These are phyloP conservation scores for Apostasia shenzhenica DNA, from an alignment of 106 monocot genomes.

Conservation along the genomic window DNA sequence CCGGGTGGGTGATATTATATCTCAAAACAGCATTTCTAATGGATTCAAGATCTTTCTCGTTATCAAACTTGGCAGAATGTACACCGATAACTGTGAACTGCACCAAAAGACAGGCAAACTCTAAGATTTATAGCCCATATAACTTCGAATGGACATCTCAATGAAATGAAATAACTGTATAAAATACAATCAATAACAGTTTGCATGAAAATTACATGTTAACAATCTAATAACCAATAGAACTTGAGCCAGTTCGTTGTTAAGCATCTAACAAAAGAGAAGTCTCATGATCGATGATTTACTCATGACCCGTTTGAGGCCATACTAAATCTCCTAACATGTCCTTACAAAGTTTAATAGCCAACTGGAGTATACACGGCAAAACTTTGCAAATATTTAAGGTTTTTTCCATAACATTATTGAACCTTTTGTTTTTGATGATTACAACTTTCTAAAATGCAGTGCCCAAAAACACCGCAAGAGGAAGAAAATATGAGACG, in stretches of 20 bases:
- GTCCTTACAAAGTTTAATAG: no score
- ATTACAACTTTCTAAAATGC: background rate
- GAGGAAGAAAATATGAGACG: background rate
- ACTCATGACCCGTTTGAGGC: no score
- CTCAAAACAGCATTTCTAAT: conserved; percentile 95
- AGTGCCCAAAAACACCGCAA: background rate
- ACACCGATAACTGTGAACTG: conserved; percentile 94
- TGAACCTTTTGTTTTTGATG: no score
- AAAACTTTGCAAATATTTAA: no score
- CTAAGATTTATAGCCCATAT: background rate
- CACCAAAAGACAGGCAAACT: conserved; percentile 15
- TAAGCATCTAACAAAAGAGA: no score
- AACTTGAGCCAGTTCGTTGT: no score
- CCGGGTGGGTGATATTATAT: conserved; percentile 86
- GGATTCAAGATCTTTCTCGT: conserved; percentile 96
- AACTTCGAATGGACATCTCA: background rate
- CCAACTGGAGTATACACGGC: no score
- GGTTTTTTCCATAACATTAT: no score
- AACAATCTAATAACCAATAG: no score
- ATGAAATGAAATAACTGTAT: background rate
- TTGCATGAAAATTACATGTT: no score
- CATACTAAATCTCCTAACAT: no score
- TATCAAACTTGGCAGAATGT: conserved; percentile 99
- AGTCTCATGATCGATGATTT: no score
- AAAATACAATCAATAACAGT: background rate